Percentiles rank a stretch among this genome's conserved stretches.
Conservation (phyloP, 257 asterid species). For the Solanum sejunctum region DNA sequence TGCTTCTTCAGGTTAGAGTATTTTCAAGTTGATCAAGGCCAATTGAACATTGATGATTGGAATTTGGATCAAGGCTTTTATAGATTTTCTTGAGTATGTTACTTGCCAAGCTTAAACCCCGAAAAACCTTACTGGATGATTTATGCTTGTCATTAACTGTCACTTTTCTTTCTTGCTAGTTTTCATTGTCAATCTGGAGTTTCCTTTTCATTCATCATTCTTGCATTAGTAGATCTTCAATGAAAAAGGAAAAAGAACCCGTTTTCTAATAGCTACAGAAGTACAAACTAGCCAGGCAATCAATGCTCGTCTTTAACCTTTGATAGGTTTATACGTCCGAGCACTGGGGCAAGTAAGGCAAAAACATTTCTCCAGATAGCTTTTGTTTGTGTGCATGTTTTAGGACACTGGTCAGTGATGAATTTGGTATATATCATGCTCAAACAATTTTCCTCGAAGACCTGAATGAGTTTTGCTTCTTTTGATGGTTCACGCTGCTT, state of each 20-base stretch:
- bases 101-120: background rate
- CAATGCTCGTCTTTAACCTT: background rate
- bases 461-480: background rate
- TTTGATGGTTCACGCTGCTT: background rate
- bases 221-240: background rate
- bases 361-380: background rate
- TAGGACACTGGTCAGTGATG: background rate
- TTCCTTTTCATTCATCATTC: background rate
- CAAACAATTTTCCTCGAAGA: background rate
- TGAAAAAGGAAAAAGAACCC: background rate
- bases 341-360: background rate
- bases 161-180: background rate
- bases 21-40: background rate
- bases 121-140: background rate
- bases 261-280: background rate
- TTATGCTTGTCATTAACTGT: background rate
- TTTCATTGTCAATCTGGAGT: background rate
- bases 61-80: background rate
- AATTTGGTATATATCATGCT: background rate
- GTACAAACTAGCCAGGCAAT: background rate
- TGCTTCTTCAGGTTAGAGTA: background rate
- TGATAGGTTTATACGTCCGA: background rate
- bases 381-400: background rate
- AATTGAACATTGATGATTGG: background rate
- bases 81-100: background rate